Evolutionary conservation across 2,329 filamentous ascomycete genomes (phyloP), one percentile per base, ranked within the genome.

Genomic region (Clonostachys solani): DNA sequence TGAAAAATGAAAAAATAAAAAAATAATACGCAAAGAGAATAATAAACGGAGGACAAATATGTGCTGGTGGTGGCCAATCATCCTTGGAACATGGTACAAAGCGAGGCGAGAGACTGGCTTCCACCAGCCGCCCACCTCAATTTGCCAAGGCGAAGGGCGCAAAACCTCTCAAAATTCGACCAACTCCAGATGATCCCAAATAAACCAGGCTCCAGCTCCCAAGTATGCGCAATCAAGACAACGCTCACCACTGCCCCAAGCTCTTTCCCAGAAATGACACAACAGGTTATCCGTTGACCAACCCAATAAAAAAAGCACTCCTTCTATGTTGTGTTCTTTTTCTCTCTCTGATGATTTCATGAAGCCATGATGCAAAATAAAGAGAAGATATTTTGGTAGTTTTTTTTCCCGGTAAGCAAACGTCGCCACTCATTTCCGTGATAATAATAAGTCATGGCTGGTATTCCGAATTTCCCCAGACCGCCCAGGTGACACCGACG

Each of bases 241-340:
- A 17, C 42, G 36, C 36, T 48, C 47, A 45, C 51, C 49, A 50
- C 50, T 50, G 57, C 56, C 62, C 56, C 62, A 59, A 62, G 59
- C 61, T 66, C 57, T 52, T 64, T 45, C 45, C 46, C 49, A 42
- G 43, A 41, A 47, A 42, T 49, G 45, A 53, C 49, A 42, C 44
- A 43, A 42, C 43, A 48, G 51, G 49, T 48, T 47, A 47, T 46
- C 47, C 45, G 34, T 46, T 54, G 54, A 53, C 54, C 62, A 53
- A 56, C 60, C 60, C 60, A 58, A 66, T 60, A 53, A 50, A 63
- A 57, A 64, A 60, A 57, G 52, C 53, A 55, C 56, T 60, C 60
- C 49, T 48, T 74, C 74, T 78, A 78, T 76, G 75, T 29, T 29
- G 23, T 73, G 56, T 52, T 67, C 59, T 69, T 74, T 72, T 72